These are phyloP conservation scores for Schizochytrium sp. DNA, from an alignment of 108 stramenopile species.

Conservation along the genomic window DNA sequence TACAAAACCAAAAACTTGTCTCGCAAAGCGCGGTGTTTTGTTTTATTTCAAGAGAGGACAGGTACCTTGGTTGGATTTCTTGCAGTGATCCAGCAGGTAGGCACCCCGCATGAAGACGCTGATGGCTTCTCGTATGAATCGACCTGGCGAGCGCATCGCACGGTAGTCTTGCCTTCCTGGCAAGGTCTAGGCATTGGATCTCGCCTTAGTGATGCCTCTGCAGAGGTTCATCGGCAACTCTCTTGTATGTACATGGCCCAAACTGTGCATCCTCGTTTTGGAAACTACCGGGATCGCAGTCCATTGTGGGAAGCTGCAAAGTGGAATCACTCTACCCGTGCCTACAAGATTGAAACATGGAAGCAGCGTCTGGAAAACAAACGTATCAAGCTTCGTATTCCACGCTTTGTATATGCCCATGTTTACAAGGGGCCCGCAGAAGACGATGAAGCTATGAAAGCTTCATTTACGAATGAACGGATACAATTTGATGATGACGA, in stretches of 20 bases:
- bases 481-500: too few relatives aligned
- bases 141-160: constrained; percentile 40
- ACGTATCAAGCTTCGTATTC: constrained; percentile 45
- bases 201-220: constrained; percentile 47
- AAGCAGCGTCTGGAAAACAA: constrained; percentile 47
- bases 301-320: constrained; percentile 7
- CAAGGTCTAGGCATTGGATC: constrained; percentile 51
- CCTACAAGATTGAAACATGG: constrained; percentile 53
- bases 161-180: constrained; percentile 43
- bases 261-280: constrained; percentile 58
- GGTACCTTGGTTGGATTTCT: constrained; percentile 1
- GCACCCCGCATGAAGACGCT: background rate
- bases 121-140: background rate
- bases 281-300: constrained; percentile 30
- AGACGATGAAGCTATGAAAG: background rate
- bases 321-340: constrained; percentile 36
- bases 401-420: constrained; percentile 24
- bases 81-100: constrained; percentile 38
- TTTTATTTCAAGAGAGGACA: background rate
- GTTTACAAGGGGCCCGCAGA: constrained; percentile 36
- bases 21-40: constrained; percentile 29
- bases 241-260: constrained; percentile 38
- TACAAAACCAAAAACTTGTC: constrained; percentile 54
- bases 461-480: too few relatives aligned
- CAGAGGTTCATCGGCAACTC: constrained; percentile 42